These are phyloP conservation scores for Serendipita indica DNA, from an alignment of 768 basidiomycete species.

Conservation along the genomic window DNA sequence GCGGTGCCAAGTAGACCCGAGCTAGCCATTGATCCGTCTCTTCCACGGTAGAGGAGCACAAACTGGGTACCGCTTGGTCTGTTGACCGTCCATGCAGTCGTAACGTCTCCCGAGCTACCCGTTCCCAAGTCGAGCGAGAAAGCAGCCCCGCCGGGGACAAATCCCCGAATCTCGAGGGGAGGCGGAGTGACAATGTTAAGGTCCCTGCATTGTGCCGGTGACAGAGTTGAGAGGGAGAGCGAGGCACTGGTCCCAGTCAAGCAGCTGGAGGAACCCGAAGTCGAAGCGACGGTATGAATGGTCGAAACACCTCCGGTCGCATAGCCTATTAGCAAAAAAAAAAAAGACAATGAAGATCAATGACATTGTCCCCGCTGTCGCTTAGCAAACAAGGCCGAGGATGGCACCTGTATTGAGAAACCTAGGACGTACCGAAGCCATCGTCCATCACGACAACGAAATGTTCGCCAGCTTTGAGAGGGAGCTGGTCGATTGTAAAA, in stretches of 20 bases:
- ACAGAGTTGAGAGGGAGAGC: not conserved
- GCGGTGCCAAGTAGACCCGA: not conserved
- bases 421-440: not conserved
- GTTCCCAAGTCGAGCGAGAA: not conserved
- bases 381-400: not conserved
- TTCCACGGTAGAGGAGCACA: not conserved
- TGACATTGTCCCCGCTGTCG: too few species aligned
- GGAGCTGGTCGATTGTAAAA: not conserved
- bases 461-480: not conserved
- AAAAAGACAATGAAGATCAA: not conserved
- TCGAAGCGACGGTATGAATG: not conserved
- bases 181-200: not conserved
- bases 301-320: not conserved
- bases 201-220: not conserved
- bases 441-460: slow-evolving; percentile 8
- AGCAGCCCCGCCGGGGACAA: not conserved
- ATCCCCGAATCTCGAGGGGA: not conserved
- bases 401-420: not conserved
- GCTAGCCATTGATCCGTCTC: not conserved
- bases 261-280: not conserved
- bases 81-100: not conserved
- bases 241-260: not conserved
- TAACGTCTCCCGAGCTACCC: not conserved
- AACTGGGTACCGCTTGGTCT: not conserved
- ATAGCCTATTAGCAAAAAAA: not conserved